phyloP scores from a whole-genome alignment of 257 asterid species.

The Buddleja alternifolia region DNA sequence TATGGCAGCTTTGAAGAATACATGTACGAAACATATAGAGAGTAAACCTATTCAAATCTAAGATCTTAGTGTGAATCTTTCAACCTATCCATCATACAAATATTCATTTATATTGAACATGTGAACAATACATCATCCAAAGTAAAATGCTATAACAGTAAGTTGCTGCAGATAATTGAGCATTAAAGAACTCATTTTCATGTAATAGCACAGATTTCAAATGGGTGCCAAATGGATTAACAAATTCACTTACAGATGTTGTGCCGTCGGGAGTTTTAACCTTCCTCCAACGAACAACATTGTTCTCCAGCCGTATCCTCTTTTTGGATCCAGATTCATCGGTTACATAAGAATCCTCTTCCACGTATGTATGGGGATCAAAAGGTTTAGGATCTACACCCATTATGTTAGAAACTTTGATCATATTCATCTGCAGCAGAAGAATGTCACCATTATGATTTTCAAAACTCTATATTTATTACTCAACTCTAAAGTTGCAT shows the following conservation, averaged over 20 bases:
- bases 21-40: not conserved
- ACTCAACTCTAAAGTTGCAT: slow-evolving; percentile 9
- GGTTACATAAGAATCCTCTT: slow-evolving; percentile 82
- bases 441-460: slow-evolving; percentile 6
- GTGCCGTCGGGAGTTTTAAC: slow-evolving; percentile 79
- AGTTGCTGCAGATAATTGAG: slow-evolving; percentile 14
- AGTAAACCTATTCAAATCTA: slow-evolving; percentile 10
- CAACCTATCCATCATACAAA: slow-evolving; percentile 6
- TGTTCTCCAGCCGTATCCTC: slow-evolving; percentile 90
- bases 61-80: not conserved
- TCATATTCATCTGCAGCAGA: slow-evolving; percentile 90
- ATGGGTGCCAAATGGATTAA: slow-evolving; percentile 15
- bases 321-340: slow-evolving; percentile 93
- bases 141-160: slow-evolving; percentile 1
- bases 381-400: slow-evolving; percentile 94
- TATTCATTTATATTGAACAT: slow-evolving; percentile 8
- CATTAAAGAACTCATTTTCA: not conserved
- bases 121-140: not conserved
- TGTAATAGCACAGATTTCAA: slow-evolving; percentile 12
- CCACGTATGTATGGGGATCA: slow-evolving; percentile 84
- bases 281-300: slow-evolving; percentile 95
- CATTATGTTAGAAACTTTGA: slow-evolving; percentile 97
- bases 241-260: slow-evolving; percentile 63
- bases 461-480: not conserved
- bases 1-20: not conserved